Base-by-base conservation (phyloP, 2,329 filamentous ascomycete species). In the Arthroderma uncinatum region DNA sequence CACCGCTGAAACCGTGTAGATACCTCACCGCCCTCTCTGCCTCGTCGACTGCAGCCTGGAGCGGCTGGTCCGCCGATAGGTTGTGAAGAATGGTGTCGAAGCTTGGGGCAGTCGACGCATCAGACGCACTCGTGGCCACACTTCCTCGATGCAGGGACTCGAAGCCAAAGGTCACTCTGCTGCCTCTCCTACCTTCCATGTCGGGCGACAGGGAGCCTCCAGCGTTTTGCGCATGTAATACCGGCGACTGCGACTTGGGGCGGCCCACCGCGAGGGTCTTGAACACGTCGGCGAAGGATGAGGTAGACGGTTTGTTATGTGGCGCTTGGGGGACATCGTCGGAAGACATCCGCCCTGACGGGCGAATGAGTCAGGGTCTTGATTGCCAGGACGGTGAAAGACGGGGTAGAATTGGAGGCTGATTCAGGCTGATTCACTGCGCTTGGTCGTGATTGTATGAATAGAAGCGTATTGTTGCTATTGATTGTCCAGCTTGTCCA, bases 131-230 rank as follows among this genome's bases (percentile, higher is more conserved):
- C 23, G 48, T 39, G 7, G 56, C 44, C 7, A 71, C 66, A 58
- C 70, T 74, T 56, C 66, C 70, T 50, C 72, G 71, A 68, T 74
- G 71, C 69, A 74, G 70, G 63, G 67, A 67, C 62, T 73, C 71
- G 47, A 70, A 66, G 56, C 70, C 70, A 59, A 71, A 64, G 16
- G 64, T 64, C 19, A 66, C 61, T 40, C 68, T 66, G 60, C 64
- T 69, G 40, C 62, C 64, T 57, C 65, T 66, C 57, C 70, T 68
- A 60, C 62, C 65, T 60, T 73, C 70, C 57, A 68, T 67, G 36
- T 62, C 61, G 33, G 64, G 64, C 8, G 16, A 14, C 21, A 62
- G 48, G 52, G 64, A 65, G 58, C 73, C 69, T 57, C 63, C 66
- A 57, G 59, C 63, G 57, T 58, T 70, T 50, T 69, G 68, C 40